Evolutionary conservation across 176 grass and related monocot species (phyloP), one percentile per base, ranked within the genome.

Genomic region (Cenchrus fungigraminus): DNA sequence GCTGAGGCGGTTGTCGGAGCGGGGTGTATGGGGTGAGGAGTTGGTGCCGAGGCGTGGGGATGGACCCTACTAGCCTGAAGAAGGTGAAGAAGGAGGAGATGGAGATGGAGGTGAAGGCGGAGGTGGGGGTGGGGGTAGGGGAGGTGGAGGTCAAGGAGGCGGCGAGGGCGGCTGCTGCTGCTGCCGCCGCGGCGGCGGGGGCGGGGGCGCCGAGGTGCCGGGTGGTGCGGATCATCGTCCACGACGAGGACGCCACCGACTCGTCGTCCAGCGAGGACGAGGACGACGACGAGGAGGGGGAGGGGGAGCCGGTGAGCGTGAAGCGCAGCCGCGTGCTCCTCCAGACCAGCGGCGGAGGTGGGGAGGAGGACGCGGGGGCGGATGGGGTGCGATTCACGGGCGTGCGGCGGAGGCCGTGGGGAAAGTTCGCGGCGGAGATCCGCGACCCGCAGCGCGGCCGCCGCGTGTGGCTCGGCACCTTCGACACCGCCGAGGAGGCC

Each of bases 381-480:
- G 73, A 4, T 50, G 73, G 51, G 42, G 72, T 9, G 62, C 74
- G 78, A 82, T 94, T 88, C 82, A 83, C 53, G 11, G 94, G 94
- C 17, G 89, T 97, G 74, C 89, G 94, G 65, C 79, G 34, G 52
- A 74, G 91, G n/a, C 87, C 85, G 12, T 94, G 89, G 94, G 94
- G 94, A 6, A 56, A 54, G 15, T 97, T 82, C 73, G 94, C 85
- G 8, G 89, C 91, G 7, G 91, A 97, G 89, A 97, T 97, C 17
- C 87, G 91, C 54, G 85, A 97, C 72, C 89, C 91, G 56, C 55
- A 75, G 79, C 52, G 57, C 73, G 56, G 68, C 15, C 63, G 85
- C 31, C 94, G 97, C 54, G 70, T 99, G 49, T 99, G 97, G 97
- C 97, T 99, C 9, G 97, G 97, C 62, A 99, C 97, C 47, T 99